Conservation (phyloP, 345 rosid genomes). For the Sisymbrium irio region DNA sequence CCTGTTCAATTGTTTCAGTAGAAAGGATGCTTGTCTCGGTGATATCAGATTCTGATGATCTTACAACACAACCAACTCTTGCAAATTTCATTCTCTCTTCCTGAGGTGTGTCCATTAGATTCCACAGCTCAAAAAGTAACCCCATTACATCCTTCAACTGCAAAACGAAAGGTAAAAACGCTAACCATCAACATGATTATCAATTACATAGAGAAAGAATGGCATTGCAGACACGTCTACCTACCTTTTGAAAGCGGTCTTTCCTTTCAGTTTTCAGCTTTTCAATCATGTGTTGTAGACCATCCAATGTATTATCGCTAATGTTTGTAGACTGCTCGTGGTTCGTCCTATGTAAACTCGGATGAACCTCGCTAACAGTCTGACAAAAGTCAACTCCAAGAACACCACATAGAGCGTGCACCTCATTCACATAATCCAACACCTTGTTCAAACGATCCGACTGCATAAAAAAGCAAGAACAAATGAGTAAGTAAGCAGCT, state of each 20-base stretch:
- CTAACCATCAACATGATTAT: not conserved
- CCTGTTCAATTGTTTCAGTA: constrained; percentile 73
- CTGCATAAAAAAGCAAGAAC: constrained; percentile 45
- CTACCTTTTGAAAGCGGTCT: constrained; percentile 69
- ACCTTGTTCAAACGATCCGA: constrained; percentile 81
- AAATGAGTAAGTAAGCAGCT: constrained; percentile 24
- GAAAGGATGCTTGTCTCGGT: constrained; percentile 69
- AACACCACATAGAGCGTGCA: constrained; percentile 78
- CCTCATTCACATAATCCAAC: constrained; percentile 76
- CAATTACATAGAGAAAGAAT: not conserved
- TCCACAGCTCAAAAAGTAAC: constrained; percentile 76
- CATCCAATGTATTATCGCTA: constrained; percentile 68
- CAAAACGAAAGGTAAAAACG: constrained; percentile 19
- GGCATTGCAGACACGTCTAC: constrained; percentile 3
- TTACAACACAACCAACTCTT: constrained; percentile 50
- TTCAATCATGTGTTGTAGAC: constrained; percentile 62
- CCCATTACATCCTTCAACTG: constrained; percentile 69
- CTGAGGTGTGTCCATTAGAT: constrained; percentile 83
- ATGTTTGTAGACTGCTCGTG: constrained; percentile 82
- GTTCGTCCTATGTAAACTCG: constrained; percentile 68
- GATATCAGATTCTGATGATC: constrained; percentile 61
- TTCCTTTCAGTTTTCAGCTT: constrained; percentile 68
- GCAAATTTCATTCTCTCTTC: constrained; percentile 60
- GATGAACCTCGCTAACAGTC: constrained; percentile 85
- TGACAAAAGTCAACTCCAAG: constrained; percentile 80